Evolutionary conservation across 2,329 filamentous ascomycete species (phyloP).

Genomic region (Beauveria caledonica): DNA sequence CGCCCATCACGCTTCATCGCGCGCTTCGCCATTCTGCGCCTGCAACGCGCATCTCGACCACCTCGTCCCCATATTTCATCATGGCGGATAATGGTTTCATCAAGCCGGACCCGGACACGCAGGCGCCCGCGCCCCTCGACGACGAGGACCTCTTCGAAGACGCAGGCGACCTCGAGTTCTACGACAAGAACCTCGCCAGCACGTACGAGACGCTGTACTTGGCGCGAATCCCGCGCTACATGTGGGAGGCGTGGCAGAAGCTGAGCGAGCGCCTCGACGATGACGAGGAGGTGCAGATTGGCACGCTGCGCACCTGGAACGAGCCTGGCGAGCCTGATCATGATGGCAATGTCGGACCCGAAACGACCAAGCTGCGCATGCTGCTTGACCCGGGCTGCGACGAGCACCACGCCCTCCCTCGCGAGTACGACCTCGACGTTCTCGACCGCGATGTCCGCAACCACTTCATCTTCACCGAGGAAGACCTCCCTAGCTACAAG

Average conservation of each 20-base stretch:
- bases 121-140: slow-evolving; percentile 36
- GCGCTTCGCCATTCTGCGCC: neutral
- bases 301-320: slow-evolving; percentile 58
- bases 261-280: slow-evolving; percentile 55
- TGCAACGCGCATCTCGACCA: neutral
- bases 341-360: slow-evolving; percentile 20
- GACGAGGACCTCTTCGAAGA: slow-evolving; percentile 63
- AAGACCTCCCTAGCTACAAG: slow-evolving; percentile 61
- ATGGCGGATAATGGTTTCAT: slow-evolving; percentile 31
- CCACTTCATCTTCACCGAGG: slow-evolving; percentile 88
- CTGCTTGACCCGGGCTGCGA: slow-evolving; percentile 56
- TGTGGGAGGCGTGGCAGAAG: slow-evolving; percentile 70
- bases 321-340: slow-evolving; percentile 45
- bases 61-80: neutral
- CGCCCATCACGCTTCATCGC: slow-evolving; percentile 1
- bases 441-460: slow-evolving; percentile 60
- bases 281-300: slow-evolving; percentile 73
- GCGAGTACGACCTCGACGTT: slow-evolving; percentile 77
- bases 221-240: slow-evolving; percentile 67
- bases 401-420: slow-evolving; percentile 68
- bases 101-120: slow-evolving; percentile 42
- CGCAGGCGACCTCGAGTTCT: slow-evolving; percentile 50
- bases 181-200: slow-evolving; percentile 33
- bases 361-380: slow-evolving; percentile 44
- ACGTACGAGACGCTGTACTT: slow-evolving; percentile 53